A percentile compares a stretch with the other conserved stretches of the same genome.
phyloP scores from a whole-genome alignment of 306 rosid species.

The Quillaja saponaria region DNA sequence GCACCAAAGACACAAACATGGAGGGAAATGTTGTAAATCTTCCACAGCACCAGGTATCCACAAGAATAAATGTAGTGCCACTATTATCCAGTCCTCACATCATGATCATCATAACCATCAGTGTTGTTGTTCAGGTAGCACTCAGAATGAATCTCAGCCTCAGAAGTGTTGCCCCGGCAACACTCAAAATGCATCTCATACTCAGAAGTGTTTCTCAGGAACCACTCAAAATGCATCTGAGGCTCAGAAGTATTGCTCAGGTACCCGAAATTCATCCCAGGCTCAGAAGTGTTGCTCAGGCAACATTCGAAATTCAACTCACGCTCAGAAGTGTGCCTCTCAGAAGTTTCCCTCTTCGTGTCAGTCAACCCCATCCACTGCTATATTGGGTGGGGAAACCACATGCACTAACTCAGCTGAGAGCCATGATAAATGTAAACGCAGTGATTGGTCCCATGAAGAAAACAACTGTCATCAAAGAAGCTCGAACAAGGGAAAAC shows the following conservation, averaged over 20 bases:
- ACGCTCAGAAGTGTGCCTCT: conserved; percentile 43
- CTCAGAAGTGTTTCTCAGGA: no score
- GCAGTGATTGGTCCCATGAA: conserved; percentile 33
- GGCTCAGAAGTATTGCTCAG: no score
- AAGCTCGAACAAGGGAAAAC: conserved; percentile 25
- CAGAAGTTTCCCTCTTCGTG: no score
- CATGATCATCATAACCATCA: conserved; percentile 38
- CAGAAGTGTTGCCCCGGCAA: no score
- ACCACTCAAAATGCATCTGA: no score
- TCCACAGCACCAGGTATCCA: conserved; percentile 36
- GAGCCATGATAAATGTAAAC: conserved; percentile 32
- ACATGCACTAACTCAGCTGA: conserved; percentile 21
- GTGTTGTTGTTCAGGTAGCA: no score
- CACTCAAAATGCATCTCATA: no score
- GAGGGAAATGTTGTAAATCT: conserved; percentile 47
- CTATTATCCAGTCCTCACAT: conserved; percentile 32
- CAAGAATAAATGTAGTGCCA: conserved; percentile 42
- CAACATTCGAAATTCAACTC: not conserved
- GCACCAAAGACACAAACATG: conserved; percentile 38
- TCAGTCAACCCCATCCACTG: not conserved
- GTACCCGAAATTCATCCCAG: not conserved
- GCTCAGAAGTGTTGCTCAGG: conserved; percentile 32
- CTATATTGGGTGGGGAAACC: not conserved
- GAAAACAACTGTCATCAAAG: conserved; percentile 44
- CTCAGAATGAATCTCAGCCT: no score